phyloP scores from a whole-genome alignment of 805 yeast genomes.

The Millerozyma miso region DNA sequence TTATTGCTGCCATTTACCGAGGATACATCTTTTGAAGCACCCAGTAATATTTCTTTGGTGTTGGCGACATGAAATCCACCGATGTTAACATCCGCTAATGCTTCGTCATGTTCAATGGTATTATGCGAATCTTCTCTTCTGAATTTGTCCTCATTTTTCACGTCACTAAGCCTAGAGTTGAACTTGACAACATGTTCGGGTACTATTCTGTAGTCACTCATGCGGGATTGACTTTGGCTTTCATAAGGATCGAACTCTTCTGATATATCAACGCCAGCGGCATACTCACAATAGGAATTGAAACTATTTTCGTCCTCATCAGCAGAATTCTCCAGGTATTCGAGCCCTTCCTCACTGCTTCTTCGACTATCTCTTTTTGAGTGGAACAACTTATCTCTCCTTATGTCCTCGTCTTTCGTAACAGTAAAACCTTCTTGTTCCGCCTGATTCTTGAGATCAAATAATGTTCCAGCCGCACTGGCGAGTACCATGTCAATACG shows the following conservation, averaged over 20 bases:
- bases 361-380: slow-evolving; percentile 2
- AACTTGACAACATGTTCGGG: slow-evolving; percentile 3
- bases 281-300: slow-evolving; percentile 22
- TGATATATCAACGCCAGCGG: slow-evolving; percentile 18
- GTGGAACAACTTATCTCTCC: background rate
- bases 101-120: background rate
- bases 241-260: slow-evolving; percentile 17
- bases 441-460: slow-evolving; percentile 33
- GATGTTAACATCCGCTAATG: background rate
- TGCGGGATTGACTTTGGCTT: slow-evolving; percentile 1
- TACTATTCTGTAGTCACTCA: slow-evolving; percentile 4
- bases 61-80: slow-evolving; percentile 1
- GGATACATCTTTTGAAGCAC: slow-evolving; percentile 9
- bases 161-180: slow-evolving; percentile 8
- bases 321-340: slow-evolving; percentile 7
- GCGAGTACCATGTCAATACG: slow-evolving; percentile 43
- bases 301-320: background rate
- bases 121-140: background rate
- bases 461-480: slow-evolving; percentile 42
- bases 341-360: background rate
- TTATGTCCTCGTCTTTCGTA: slow-evolving; percentile 11
- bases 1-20: slow-evolving; percentile 10
- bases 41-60: background rate
- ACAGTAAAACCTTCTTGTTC: slow-evolving; percentile 27
- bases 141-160: slow-evolving; percentile 2